A percentile compares a stretch with the other conserved stretches of the same genome.
Conservation (phyloP, 2,329 filamentous ascomycete species). For the Ustulina deusta region DNA sequence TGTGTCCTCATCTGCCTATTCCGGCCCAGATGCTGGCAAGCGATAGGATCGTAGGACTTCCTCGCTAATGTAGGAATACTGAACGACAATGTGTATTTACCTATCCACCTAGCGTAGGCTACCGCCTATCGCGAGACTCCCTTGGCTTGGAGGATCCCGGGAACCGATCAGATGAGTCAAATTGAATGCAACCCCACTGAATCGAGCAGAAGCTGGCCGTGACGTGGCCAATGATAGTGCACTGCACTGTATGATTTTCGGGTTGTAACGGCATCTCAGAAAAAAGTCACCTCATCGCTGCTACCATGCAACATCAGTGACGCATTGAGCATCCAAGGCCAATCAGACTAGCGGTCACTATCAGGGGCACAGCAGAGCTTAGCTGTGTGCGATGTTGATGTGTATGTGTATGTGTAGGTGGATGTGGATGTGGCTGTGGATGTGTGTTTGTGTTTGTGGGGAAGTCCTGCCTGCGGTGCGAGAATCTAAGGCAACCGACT, state of each 20-base stretch:
- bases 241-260: conserved; percentile 8
- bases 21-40: neutral
- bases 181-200: conserved; percentile 26
- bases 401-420: neutral
- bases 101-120: conserved; percentile 8
- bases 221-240: conserved; percentile 21
- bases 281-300: conserved; percentile 23
- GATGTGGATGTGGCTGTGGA: neutral
- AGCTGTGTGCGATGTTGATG: neutral
- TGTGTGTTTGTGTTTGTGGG: conserved; percentile 24
- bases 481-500: neutral
- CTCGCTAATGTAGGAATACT: conserved; percentile 10
- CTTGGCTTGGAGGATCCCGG: conserved; percentile 8
- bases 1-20: neutral
- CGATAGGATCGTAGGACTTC: conserved; percentile 21
- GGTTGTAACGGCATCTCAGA: conserved; percentile 14
- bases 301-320: conserved; percentile 16
- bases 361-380: conserved; percentile 23
- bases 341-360: conserved; percentile 30
- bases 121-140: conserved; percentile 21
- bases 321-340: conserved; percentile 22
- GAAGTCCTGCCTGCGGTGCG: conserved; percentile 29
- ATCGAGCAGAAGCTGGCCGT: conserved; percentile 17
- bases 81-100: conserved; percentile 21
- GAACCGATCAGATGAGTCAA: conserved; percentile 37